Evolutionary conservation across 2,329 filamentous ascomycete species (phyloP), one percentile per base, ranked within the genome.

Genomic region (Tolypocladium capitatum): DNA sequence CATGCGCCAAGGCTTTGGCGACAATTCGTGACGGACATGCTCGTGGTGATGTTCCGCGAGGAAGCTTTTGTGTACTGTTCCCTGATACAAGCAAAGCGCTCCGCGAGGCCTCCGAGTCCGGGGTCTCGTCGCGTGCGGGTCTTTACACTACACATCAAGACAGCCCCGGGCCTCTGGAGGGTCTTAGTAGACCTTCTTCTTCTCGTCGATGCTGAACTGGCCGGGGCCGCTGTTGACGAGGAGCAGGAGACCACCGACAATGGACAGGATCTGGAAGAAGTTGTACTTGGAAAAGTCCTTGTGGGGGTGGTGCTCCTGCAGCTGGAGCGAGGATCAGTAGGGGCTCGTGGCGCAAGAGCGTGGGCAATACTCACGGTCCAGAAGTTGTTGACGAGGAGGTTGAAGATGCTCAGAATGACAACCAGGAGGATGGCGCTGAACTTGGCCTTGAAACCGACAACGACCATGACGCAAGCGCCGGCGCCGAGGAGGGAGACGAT

Each of bases 271-370:
- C 75, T 98, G 92, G 83, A 98, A 98, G 77, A 98, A 98, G 68
- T 98, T 92, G 79, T 98, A 98, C 74, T 98, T 98, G 75, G 92
- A 92, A 65, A 98, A 98, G 70, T 98, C 92, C 80, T 97, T 97
- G 78, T 97, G 91, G 44, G 92, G 92, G 74, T 98, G 92, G 73
- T 94, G 86, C 57, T 91, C 85, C 73, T 97, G 91, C 56, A 98
- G 87, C 86, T 94, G 56, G 18, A 24, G 42, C 41, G 28, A 10
- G 49, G 13, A 32, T 54, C 48, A 50, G 46, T 31, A 46, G 20
- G 38, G 43, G 48, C 4, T 40, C 20, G 24, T 27, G 16, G 30
- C 13, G 20, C 24, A 42, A 14, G 20, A 35, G 14, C 7, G 28
- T 4, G n/a, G 35, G 16, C 4, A 6, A 43, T 49, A 61, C 87